These are phyloP conservation scores for Amanita jacksonii DNA, from an alignment of 768 basidiomycete genomes.

Conservation along the genomic window DNA sequence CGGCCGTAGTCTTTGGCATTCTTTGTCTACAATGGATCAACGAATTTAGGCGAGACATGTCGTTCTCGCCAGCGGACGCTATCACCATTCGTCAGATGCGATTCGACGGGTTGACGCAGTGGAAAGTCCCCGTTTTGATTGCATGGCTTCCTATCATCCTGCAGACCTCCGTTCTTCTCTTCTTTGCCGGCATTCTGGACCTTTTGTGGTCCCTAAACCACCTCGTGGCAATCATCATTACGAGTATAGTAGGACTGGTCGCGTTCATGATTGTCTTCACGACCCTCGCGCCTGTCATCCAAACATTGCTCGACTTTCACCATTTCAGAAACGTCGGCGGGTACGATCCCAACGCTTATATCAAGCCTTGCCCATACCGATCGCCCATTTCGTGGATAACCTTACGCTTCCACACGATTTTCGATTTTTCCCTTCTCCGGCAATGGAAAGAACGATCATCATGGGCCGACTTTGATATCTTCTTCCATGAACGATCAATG, in stretches of 20 bases:
- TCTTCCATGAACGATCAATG: neutral
- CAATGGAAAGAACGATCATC: neutral
- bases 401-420: neutral
- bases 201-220: constrained; percentile 15
- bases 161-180: constrained; percentile 18
- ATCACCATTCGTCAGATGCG: constrained; percentile 18
- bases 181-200: constrained; percentile 19
- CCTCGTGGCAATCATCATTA: constrained; percentile 14
- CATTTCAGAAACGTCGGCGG: neutral
- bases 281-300: constrained; percentile 17
- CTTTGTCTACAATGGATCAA: constrained; percentile 19
- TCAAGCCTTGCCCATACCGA: constrained; percentile 17
- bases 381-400: constrained; percentile 19
- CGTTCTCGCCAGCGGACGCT: constrained; percentile 13
- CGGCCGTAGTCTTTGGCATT: constrained; percentile 17
- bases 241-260: constrained; percentile 12
- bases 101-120: constrained; percentile 16
- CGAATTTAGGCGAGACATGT: constrained; percentile 15
- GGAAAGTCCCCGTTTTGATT: constrained; percentile 18
- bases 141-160: constrained; percentile 18
- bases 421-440: neutral
- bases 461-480: neutral
- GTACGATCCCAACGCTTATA: too few species aligned
- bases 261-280: constrained; percentile 15
- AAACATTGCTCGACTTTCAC: constrained; percentile 10